Percentiles rank a stretch among this genome's conserved stretches.
Conservation (phyloP, 768 basidiomycete genomes). For the Tephrocybe sp. region DNA sequence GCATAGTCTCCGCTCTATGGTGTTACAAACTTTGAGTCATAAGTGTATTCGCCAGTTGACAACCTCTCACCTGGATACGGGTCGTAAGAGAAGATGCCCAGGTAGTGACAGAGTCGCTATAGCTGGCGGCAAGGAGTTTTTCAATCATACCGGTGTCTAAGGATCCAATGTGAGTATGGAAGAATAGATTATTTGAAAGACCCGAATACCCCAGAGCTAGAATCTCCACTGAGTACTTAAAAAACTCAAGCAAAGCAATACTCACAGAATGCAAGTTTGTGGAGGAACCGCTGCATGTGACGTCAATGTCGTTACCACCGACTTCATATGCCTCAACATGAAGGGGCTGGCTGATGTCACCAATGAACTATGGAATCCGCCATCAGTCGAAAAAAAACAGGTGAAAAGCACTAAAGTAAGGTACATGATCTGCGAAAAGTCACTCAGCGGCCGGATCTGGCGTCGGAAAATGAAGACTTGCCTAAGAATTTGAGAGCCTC, state of each 20-base stretch:
- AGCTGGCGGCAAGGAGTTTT: slow-evolving; percentile 30
- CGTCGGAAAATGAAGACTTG: slow-evolving; percentile 14
- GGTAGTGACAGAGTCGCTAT: slow-evolving; percentile 30
- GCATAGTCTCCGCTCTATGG: slow-evolving; percentile 30
- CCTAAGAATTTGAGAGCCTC: slow-evolving; percentile 55
- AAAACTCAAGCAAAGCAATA: slow-evolving; percentile 21
- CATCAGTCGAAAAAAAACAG: neutral
- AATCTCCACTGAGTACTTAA: neutral
- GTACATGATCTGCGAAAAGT: slow-evolving; percentile 28
- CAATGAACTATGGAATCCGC: slow-evolving; percentile 32
- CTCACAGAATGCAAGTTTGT: slow-evolving; percentile 44
- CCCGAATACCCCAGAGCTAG: slow-evolving; percentile 33
- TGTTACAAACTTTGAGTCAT: neutral
- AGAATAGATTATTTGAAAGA: neutral
- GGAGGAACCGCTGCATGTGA: slow-evolving; percentile 33
- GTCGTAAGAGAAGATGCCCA: slow-evolving; percentile 37
- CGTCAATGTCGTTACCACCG: slow-evolving; percentile 43
- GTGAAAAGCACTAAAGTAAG: neutral
- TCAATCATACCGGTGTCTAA: slow-evolving; percentile 40
- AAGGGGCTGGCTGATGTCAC: slow-evolving; percentile 49
- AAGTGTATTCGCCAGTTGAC: neutral
- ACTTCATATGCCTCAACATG: slow-evolving; percentile 41
- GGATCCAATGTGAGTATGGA: neutral
- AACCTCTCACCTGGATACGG: slow-evolving; percentile 37
- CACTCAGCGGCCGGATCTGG: too few species aligned